phyloP scores from a whole-genome alignment of 2,329 filamentous ascomycete species.

The Exophiala phaeomuriformis region DNA sequence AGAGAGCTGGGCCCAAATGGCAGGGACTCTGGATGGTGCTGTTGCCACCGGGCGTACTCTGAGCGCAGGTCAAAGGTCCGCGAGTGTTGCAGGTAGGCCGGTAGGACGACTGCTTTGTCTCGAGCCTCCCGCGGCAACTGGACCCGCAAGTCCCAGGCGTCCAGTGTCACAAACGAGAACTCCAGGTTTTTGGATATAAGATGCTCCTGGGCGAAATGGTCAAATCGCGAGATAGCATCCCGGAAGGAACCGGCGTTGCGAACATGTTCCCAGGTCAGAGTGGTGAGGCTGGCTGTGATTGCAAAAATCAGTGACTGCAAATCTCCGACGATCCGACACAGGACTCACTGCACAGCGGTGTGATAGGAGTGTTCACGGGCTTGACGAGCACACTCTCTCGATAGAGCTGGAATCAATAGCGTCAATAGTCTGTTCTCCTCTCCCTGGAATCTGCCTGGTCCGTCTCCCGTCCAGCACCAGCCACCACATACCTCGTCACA shows the following conservation, averaged over 20 bases:
- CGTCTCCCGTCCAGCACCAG: not conserved
- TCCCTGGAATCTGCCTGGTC: not conserved
- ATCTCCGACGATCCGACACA: conserved; percentile 13
- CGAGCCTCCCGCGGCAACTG: conserved; percentile 95
- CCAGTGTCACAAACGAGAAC: conserved; percentile 96
- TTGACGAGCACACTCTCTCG: conserved; percentile 96
- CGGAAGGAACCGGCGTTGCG: conserved; percentile 94
- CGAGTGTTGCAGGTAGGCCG: conserved; percentile 94
- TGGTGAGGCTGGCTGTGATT: conserved; percentile 79
- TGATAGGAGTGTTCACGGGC: conserved; percentile 97
- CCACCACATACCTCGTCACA: conserved; percentile 71
- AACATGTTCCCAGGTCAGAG: conserved; percentile 97
- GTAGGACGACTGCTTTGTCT: conserved; percentile 94
- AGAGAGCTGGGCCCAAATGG: conserved; percentile 94
- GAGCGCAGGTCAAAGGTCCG: conserved; percentile 93
- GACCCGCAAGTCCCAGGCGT: conserved; percentile 96
- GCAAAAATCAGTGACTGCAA: conserved; percentile 21
- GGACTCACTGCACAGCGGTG: conserved; percentile 92
- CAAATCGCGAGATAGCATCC: conserved; percentile 91
- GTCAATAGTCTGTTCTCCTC: conserved; percentile 18
- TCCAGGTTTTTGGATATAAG: conserved; percentile 84
- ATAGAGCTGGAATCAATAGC: conserved; percentile 58
- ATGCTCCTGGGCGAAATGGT: conserved; percentile 86
- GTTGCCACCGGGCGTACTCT: conserved; percentile 97
- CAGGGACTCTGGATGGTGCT: conserved; percentile 93